Evolutionary conservation across 257 asterid species (phyloP).

Genomic region (Penstemon newberryi): DNA sequence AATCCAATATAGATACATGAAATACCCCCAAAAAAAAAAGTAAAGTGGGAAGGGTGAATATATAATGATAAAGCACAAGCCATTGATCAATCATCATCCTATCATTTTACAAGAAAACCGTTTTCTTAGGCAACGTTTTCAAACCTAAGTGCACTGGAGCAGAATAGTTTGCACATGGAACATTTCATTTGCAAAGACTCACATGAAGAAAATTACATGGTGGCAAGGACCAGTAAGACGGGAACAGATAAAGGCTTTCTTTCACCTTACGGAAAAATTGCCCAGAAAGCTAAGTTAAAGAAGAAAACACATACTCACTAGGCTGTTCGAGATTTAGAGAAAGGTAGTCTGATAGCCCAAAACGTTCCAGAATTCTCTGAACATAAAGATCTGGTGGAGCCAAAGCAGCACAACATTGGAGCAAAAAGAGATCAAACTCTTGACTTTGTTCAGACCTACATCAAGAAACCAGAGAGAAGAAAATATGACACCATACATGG

Average conservation of each 20-base stretch:
- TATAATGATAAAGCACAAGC: no score
- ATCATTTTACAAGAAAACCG: no score
- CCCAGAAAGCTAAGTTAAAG: slow-evolving; percentile 33
- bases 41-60: no score
- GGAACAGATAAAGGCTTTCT: slow-evolving; percentile 11
- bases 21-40: no score
- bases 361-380: slow-evolving; percentile 82
- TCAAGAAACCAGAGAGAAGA: neutral
- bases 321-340: slow-evolving; percentile 69
- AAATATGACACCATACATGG: neutral
- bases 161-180: neutral
- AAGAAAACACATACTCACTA: slow-evolving; percentile 80
- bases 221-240: slow-evolving; percentile 18
- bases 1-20: no score
- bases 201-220: neutral
- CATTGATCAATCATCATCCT: no score
- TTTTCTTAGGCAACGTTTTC: no score
- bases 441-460: slow-evolving; percentile 88
- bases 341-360: slow-evolving; percentile 78
- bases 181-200: neutral
- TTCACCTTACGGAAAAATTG: slow-evolving; percentile 18
- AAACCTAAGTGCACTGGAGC: no score
- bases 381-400: slow-evolving; percentile 91
- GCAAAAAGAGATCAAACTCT: slow-evolving; percentile 93
- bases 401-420: slow-evolving; percentile 95